These are phyloP conservation scores for Vickermania spadyakhi DNA, from an alignment of 208 protist genomes.

Conservation along the genomic window DNA sequence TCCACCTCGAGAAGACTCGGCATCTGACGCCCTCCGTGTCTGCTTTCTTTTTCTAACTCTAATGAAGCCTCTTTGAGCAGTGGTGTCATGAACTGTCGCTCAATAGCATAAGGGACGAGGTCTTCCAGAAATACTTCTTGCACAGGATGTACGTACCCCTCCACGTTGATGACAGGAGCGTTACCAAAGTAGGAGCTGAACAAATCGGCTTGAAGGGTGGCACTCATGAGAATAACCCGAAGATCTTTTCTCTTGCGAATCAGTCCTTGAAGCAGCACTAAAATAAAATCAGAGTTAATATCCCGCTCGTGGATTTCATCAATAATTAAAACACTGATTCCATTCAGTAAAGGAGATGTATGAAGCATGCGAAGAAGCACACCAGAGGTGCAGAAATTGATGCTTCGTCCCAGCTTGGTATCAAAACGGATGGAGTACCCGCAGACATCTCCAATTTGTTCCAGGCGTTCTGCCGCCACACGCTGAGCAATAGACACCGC, in stretches of 20 bases:
- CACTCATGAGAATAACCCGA: slow-evolving; percentile 96
- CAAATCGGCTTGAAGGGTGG: slow-evolving; percentile 84
- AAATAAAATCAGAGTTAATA: slow-evolving; percentile 98
- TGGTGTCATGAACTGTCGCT: slow-evolving; percentile 65
- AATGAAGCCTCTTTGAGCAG: slow-evolving; percentile 52
- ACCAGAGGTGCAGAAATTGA: slow-evolving; percentile 98
- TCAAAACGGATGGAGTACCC: slow-evolving; percentile 99
- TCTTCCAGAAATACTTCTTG: slow-evolving; percentile 82
- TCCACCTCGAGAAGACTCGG: background rate
- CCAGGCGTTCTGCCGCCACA: slow-evolving; percentile 96
- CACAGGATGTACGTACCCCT: slow-evolving; percentile 78
- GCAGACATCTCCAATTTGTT: slow-evolving; percentile 92
- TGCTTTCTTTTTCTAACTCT: slow-evolving; percentile 1
- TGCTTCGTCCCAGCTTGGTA: slow-evolving; percentile 79
- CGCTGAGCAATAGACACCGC: slow-evolving; percentile 97
- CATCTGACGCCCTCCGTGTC: background rate
- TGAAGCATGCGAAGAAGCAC: slow-evolving; percentile 96
- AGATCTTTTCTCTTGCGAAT: slow-evolving; percentile 77
- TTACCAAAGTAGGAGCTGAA: slow-evolving; percentile 79
- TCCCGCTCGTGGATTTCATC: slow-evolving; percentile 99
- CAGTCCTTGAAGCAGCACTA: slow-evolving; percentile 95
- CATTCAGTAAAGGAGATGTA: slow-evolving; percentile 60
- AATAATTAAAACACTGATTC: slow-evolving; percentile 97
- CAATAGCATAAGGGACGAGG: slow-evolving; percentile 43
- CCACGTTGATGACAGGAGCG: slow-evolving; percentile 76